Base-by-base conservation (phyloP, 257 asterid species). In the Solanum habrochaites region DNA sequence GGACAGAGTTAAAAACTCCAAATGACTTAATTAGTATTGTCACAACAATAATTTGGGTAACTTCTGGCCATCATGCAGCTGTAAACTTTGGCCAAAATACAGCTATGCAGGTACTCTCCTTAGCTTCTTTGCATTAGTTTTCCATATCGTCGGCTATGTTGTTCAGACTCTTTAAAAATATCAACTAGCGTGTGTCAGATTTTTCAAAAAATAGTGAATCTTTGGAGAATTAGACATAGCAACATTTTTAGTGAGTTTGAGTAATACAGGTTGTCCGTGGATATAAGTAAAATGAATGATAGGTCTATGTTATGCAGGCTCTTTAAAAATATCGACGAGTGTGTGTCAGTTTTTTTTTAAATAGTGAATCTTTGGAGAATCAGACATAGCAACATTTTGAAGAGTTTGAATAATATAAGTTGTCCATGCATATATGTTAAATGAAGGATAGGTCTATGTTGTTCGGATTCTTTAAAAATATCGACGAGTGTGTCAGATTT, bases 31-130 rank as follows among this genome's bases (percentile, higher is more conserved):
- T 94, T 16, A 90, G 89, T 56, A 93, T 94, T 15, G 8, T 94
- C 11, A 94, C 96, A 4, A 95, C 91, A 18, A 95, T 96, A 12
- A 89, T 92, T 11, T 96, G 99, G 99, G 91, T 92, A 14, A 31
- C 94, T 39, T 94, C 98, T 1, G 97, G 93, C 2, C 98, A 94
- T 88, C 99, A 95, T 81, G 95, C 99, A 11, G 98, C 98, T 0
- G 98, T 95, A 0, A 95, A 95, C 89, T 96, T 96, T 12, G 98
- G 99, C 2, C 98, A n/a, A n/a, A 96, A 52, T 96, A 89, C 11
- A 91, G 91, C 71, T 95, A 74, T 15, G 98, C 83, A 0, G 98
- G 84, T 75, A 75, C 60, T 7, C 37, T 12, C 35, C 83, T 74
- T n/a, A 35, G 81, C 18, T 0, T 66, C 37, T 25, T 25, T 66